Conservation (phyloP, 805 yeast species). For the Ogataea populi-albae region DNA sequence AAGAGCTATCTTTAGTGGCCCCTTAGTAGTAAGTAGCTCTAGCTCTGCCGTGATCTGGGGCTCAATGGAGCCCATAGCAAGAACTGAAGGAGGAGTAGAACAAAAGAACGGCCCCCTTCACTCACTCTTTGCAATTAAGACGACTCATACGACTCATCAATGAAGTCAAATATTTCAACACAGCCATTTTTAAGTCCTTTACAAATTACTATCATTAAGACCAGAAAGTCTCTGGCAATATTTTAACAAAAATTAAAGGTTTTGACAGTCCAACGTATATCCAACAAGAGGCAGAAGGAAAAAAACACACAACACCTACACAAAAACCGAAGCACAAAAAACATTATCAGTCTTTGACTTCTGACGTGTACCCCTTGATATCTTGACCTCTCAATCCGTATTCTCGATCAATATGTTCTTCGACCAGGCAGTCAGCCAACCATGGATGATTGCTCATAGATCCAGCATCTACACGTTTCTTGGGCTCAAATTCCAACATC, state of each 20-base stretch:
- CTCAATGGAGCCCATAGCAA: slow-evolving; percentile 9
- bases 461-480: slow-evolving; percentile 52
- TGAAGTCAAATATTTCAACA: too few relatives aligned
- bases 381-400: slow-evolving; percentile 33
- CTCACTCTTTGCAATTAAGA: too few relatives aligned
- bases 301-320: neutral
- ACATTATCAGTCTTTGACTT: slow-evolving; percentile 10
- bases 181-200: too few relatives aligned
- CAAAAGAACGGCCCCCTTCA: too few relatives aligned
- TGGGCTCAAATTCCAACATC: slow-evolving; percentile 49
- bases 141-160: too few relatives aligned
- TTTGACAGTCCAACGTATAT: too few relatives aligned
- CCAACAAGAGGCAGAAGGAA: neutral
- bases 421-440: slow-evolving; percentile 35
- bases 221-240: too few relatives aligned
- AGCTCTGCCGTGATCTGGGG: slow-evolving; percentile 3
- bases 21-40: slow-evolving; percentile 6
- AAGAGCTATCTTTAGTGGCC: slow-evolving; percentile 5
- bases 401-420: slow-evolving; percentile 23
- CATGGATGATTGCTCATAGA: slow-evolving; percentile 53
- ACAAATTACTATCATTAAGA: too few relatives aligned
- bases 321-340: slow-evolving; percentile 5
- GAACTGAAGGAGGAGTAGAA: too few relatives aligned
- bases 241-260: too few relatives aligned
- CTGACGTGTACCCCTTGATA: slow-evolving; percentile 31